A percentile compares a stretch with the other conserved stretches of the same genome.
These are phyloP conservation scores for Corynespora cassiicola DNA, from an alignment of 2,329 filamentous ascomycete species.

Conservation along the genomic window DNA sequence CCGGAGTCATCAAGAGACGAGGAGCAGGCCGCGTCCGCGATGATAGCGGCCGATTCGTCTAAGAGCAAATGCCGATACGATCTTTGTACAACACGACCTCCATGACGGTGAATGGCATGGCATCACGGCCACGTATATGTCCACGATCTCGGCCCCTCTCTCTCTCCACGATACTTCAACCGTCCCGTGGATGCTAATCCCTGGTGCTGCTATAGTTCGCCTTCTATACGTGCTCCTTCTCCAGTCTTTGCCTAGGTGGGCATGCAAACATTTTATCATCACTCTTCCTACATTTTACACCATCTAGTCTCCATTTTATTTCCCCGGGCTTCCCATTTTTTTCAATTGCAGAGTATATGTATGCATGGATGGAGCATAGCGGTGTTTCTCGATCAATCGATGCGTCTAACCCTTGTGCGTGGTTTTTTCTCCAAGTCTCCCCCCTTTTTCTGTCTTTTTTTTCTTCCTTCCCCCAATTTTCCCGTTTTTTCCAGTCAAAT, in stretches of 20 bases:
- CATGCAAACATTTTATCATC: slow-evolving; percentile 6
- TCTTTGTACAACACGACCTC: background rate
- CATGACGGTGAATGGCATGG: too few species aligned
- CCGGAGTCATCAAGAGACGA: slow-evolving; percentile 21
- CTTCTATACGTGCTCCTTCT: too few species aligned
- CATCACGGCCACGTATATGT: slow-evolving; percentile 1
- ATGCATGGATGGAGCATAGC: slow-evolving; percentile 9
- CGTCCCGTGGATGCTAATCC: too few species aligned
- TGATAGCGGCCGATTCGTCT: slow-evolving; percentile 1
- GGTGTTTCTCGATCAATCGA: too few species aligned
- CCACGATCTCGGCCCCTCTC: background rate
- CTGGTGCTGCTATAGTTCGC: too few species aligned
- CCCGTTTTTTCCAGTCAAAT: too few species aligned
- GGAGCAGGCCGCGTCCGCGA: slow-evolving; percentile 3
- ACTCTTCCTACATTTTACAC: background rate
- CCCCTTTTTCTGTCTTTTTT: too few species aligned
- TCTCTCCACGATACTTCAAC: background rate
- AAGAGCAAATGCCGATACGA: background rate
- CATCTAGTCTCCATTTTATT: background rate
- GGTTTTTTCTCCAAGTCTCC: too few species aligned
- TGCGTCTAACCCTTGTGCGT: too few species aligned
- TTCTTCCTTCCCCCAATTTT: too few species aligned
- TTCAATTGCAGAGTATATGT: slow-evolving; percentile 2
- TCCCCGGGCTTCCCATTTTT: background rate
- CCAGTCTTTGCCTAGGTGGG: too few species aligned